Percentiles rank a stretch among this genome's conserved stretches.
Evolutionary conservation across 1,284 basidiomycete species (phyloP).

Genomic region (Termitomyces sp.): DNA sequence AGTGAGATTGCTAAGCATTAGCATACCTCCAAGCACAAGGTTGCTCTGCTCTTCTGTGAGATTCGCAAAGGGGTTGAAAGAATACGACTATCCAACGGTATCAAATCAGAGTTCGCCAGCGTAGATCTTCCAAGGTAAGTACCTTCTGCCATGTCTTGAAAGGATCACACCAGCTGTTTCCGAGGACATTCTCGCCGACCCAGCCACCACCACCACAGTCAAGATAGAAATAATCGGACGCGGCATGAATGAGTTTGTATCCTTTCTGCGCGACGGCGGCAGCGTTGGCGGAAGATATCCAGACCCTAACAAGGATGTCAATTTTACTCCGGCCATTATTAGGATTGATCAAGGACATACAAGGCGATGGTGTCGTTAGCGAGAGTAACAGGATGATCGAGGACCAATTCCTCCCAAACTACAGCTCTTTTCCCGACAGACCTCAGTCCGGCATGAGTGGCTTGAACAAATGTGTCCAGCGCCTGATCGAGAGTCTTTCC

Average conservation of each 20-base stretch:
- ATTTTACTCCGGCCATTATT: too few relatives aligned
- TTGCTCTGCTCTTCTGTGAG: constrained; percentile 44
- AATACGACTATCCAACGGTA: constrained; percentile 42
- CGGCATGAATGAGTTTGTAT: constrained; percentile 60
- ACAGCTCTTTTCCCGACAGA: constrained; percentile 37
- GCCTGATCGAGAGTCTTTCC: constrained; percentile 61
- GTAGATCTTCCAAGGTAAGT: neutral
- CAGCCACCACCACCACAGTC: constrained; percentile 81
- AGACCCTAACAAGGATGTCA: constrained; percentile 40
- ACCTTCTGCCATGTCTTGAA: constrained; percentile 77
- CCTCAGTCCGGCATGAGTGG: constrained; percentile 33
- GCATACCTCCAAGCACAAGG: constrained; percentile 66
- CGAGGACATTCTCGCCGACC: constrained; percentile 55
- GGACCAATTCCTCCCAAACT: constrained; percentile 62
- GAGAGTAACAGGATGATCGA: constrained; percentile 60
- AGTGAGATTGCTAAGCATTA: constrained; percentile 15
- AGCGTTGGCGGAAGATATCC: constrained; percentile 65
- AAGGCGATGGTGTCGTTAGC: constrained; percentile 68
- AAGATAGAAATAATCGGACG: constrained; percentile 76
- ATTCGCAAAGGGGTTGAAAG: constrained; percentile 67
- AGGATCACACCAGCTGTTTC: constrained; percentile 62
- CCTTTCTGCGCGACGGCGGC: constrained; percentile 55
- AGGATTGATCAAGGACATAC: constrained; percentile 29
- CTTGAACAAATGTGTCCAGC: constrained; percentile 56
- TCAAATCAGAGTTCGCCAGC: neutral